Conservation (phyloP, 2,329 filamentous ascomycete species). For the Botrytis elliptica region DNA sequence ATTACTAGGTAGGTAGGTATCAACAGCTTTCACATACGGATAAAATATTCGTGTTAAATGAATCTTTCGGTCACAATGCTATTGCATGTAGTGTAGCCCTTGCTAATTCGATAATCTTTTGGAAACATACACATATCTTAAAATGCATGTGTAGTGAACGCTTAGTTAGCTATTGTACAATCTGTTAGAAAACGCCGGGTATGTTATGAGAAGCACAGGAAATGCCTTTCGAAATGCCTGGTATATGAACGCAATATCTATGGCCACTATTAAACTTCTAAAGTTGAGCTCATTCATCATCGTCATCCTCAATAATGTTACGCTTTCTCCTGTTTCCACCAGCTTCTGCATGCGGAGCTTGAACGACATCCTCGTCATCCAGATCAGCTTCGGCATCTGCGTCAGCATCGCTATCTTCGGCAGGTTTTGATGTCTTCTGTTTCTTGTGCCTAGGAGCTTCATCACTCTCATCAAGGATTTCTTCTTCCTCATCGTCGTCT, state of each 20-base stretch:
- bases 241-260: constrained; percentile 2
- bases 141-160: background rate
- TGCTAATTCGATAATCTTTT: background rate
- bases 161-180: constrained; percentile 15
- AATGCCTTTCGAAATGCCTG: constrained; percentile 10
- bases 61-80: background rate
- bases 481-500: constrained; percentile 40
- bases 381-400: constrained; percentile 55
- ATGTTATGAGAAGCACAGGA: constrained; percentile 4
- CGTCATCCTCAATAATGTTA: constrained; percentile 60
- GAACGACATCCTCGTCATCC: constrained; percentile 48
- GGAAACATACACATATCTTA: background rate
- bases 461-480: constrained; percentile 47
- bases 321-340: constrained; percentile 48
- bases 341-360: constrained; percentile 36
- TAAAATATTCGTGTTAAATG: background rate
- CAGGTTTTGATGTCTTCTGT: constrained; percentile 37
- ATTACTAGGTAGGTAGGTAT: background rate
- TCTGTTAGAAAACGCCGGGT: constrained; percentile 9
- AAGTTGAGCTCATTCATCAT: constrained; percentile 41
- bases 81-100: background rate
- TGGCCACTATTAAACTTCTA: background rate
- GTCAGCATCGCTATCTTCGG: constrained; percentile 48
- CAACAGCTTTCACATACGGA: background rate
- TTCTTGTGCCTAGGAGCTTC: constrained; percentile 39